Conservation (phyloP, 306 rosid species). For the Senna tora region DNA sequence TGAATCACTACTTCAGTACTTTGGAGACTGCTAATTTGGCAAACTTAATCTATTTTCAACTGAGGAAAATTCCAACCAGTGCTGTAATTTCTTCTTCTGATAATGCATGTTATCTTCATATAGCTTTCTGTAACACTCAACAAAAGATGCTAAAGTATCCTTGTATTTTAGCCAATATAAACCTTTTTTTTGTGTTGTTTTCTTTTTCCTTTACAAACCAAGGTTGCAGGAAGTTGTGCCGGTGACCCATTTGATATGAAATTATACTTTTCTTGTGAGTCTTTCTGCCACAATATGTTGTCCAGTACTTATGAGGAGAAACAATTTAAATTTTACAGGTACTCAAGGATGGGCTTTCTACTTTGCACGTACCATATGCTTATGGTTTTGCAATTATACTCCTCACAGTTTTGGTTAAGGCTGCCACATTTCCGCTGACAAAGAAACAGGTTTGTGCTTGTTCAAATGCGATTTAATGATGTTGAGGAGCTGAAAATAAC, state of each 20-base stretch:
- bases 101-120: not conserved
- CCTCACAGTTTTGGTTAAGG: conserved; percentile 83
- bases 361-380: conserved; percentile 82
- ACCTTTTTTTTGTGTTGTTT: not conserved
- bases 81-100: conserved; percentile 1
- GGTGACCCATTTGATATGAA: conserved; percentile 10
- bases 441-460: conserved; percentile 72
- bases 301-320: conserved; percentile 23
- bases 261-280: not conserved
- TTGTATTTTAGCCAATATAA: not conserved
- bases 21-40: conserved; percentile 17
- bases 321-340: conserved; percentile 52
- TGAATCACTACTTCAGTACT: not conserved
- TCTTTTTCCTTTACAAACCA: not conserved
- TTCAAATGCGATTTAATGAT: conserved; percentile 19
- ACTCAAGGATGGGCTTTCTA: conserved; percentile 81
- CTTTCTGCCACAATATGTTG: conserved; percentile 10
- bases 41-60: not conserved
- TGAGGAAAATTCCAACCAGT: not conserved
- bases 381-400: conserved; percentile 97
- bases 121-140: not conserved
- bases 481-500: conserved; percentile 27
- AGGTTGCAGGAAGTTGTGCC: not conserved
- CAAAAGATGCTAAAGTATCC: not conserved
- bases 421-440: conserved; percentile 83